Base-by-base conservation (phyloP, 169 alveolate genomes). In the Babesia divergens region DNA sequence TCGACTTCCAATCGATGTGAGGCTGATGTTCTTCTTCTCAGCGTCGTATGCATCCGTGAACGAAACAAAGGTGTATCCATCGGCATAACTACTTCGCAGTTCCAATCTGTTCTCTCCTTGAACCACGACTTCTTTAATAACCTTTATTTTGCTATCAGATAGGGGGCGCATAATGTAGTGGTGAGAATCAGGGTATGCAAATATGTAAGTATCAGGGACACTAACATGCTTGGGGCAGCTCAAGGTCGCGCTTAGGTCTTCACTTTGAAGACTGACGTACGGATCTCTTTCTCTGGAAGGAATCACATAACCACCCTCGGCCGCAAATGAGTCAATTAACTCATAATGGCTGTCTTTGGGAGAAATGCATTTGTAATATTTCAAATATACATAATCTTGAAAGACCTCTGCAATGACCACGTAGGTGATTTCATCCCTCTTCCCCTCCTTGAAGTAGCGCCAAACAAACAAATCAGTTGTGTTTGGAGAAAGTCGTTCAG, bases 341-440 rank as follows among this genome's bases (percentile, higher is more conserved):
- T 77, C 71, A 35, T 66, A 77, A 31, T 77, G 65, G 28, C 34
- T 20, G 5, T 44, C 58, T 3, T 14, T 49, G 2, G 55, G 65
- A 13, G 77, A 59, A 3, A 51, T 24, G 37, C 86, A 77, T 34
- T 40, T 77, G 67, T 53, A 44, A 55, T 55, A 67, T 14, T 50
- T 77, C 26, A 37, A 37, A 6, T 8, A 16, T 43, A 46, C 26
- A 22, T 51, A 37, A 9, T 22, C n/a, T 16, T 16, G 18, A 44
- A 62, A n/a, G 13, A 52, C 26, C 43, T 74, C 77, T 20, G 70
- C 69, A 28, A 74, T 59, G 3, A 74, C 84, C 31, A 74, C 84
- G 34, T 49, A 38, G 8, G 76, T 59, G 49, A 44, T 74, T 20
- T 43, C 42, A 5, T 52, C 84, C 7, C n/a, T 54, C 13, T 26